These are phyloP conservation scores for Phyllachora maydis DNA, from an alignment of 2,329 filamentous ascomycete genomes.

Conservation along the genomic window DNA sequence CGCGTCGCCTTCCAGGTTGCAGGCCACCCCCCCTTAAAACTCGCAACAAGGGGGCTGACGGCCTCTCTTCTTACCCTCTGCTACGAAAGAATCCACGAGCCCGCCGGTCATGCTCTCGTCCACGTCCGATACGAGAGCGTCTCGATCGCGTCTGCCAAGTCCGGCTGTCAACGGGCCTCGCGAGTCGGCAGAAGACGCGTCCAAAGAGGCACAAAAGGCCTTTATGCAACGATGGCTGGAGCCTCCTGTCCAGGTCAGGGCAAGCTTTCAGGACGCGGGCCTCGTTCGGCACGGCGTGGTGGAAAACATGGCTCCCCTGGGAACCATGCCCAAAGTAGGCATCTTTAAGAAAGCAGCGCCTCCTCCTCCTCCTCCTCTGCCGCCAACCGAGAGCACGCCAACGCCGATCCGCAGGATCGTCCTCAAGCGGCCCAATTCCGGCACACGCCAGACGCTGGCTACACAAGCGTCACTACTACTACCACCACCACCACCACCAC, in stretches of 20 bases:
- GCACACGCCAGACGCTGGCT: too few species aligned
- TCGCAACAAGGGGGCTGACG: too few species aligned
- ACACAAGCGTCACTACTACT: too few species aligned
- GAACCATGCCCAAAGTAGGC: slow-evolving; percentile 44
- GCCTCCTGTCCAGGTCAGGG: slow-evolving; percentile 32
- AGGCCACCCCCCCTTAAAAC: too few species aligned
- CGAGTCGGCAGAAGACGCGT: slow-evolving; percentile 25
- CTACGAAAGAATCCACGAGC: too few species aligned
- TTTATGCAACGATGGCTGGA: slow-evolving; percentile 41
- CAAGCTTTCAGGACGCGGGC: slow-evolving; percentile 64
- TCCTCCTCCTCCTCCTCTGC: slow-evolving; percentile 6
- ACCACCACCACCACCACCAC: slow-evolving; percentile 5
- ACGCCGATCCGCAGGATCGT: slow-evolving; percentile 21
- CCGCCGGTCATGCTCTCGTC: slow-evolving; percentile 19
- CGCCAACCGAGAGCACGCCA: slow-evolving; percentile 3
- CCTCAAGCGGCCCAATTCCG: slow-evolving; percentile 14
- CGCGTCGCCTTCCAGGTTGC: too few species aligned
- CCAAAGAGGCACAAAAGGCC: too few species aligned
- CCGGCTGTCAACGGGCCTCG: too few species aligned
- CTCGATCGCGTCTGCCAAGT: slow-evolving; percentile 35
- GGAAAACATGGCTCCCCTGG: slow-evolving; percentile 67
- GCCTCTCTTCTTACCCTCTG: too few species aligned
- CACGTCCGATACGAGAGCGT: too few species aligned
- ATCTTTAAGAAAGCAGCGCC: slow-evolving; percentile 29
- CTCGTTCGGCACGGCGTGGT: slow-evolving; percentile 57